Evolutionary conservation across 192 early-diverging fungal genomes (phyloP).

Genomic region (Endogone sp.): DNA sequence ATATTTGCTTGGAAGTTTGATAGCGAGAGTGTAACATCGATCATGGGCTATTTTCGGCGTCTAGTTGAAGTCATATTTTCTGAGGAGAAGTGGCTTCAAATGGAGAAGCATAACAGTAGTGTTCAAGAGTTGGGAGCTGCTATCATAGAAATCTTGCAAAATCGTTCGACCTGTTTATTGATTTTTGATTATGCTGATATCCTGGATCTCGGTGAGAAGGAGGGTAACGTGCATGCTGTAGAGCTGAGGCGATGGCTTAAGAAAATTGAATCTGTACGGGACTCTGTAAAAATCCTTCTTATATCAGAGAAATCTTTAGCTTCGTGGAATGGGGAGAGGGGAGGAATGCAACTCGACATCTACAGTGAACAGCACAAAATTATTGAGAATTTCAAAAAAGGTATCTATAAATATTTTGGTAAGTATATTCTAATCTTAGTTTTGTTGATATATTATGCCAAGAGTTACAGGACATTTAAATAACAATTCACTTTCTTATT

Average conservation of each 20-base stretch:
- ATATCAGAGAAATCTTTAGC: too few relatives aligned
- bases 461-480: background rate
- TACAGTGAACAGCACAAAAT: background rate
- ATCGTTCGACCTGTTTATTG: background rate
- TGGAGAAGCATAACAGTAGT: background rate
- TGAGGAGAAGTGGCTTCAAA: background rate
- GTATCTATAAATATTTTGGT: background rate
- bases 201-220: background rate
- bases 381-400: background rate
- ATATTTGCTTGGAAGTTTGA: background rate
- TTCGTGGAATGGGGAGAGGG: background rate
- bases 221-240: background rate
- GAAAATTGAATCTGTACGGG: background rate
- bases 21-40: background rate
- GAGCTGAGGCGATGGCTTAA: background rate
- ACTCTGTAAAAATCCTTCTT: background rate
- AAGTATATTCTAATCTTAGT: background rate
- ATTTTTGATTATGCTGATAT: background rate
- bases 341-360: background rate
- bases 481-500: background rate
- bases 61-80: background rate
- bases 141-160: background rate
- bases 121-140: background rate
- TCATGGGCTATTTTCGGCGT: background rate
- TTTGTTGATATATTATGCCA: background rate